Evolutionary conservation across 1,284 basidiomycete genomes (phyloP), one percentile per base, ranked within the genome.

Genomic region (Mycosarcoma mackinlayi): DNA sequence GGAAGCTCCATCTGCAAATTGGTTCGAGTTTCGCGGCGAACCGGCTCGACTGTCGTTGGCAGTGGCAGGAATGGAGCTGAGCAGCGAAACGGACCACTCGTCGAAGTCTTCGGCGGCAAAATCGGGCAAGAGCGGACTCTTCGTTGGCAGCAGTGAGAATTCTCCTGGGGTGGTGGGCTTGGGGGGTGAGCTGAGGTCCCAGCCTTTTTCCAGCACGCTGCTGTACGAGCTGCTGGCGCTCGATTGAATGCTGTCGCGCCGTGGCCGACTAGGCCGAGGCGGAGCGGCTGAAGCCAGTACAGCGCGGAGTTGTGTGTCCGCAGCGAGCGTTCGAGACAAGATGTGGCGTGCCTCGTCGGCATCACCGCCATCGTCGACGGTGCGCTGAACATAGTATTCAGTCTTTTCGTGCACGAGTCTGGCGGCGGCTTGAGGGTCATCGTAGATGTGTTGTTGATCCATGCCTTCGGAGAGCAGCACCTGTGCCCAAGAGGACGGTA

Each of bases 401-500:
- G 62, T 75, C 21, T 39, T 48, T 35, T 73, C 60, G 25, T 54
- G 21, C 13, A 73, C 51, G 3, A 73, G 41, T 28, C 49, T 30
- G 11, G 59, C 62, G 8, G 66, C 73, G 1, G 59, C 62, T 28
- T 48, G 40, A 13, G 71, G 73, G 33, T 73, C 50, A 9, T 58
- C 46, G 19, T 54, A 27, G 18, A 73, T 33, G 25, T 49, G 41
- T 13, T 70, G 55, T 2, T 60, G 41, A 44, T 50, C 51, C 37
- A 76, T 66, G 34, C 67, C 71, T 33, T 68, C 52, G 28, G 63
- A 58, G 7, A 58, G 53, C 16, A 77, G 35, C 4, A 70, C 50
- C 28, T 73, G 57, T 0, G 76, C 76, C 76, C 76, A 77, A 2
- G 71, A 74, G 9, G 47, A 45, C 6, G 76, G 76, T 18, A 77